Conservation (phyloP, 257 asterid species). For the Solanum rostratum region DNA sequence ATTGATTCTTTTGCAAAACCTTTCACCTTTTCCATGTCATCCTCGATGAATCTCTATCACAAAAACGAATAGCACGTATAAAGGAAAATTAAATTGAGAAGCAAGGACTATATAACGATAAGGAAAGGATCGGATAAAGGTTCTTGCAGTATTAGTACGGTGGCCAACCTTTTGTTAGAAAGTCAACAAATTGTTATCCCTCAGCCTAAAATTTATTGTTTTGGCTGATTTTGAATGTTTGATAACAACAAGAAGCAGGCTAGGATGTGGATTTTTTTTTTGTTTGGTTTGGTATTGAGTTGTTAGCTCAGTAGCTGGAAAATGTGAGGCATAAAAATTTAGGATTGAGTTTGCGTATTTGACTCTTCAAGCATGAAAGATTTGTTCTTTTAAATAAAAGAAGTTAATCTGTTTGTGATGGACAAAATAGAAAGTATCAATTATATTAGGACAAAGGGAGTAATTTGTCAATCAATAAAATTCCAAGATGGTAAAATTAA, state of each 20-base stretch:
- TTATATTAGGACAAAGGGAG: background rate
- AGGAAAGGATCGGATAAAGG: background rate
- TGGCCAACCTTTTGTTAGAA: background rate
- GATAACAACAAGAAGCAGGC: background rate
- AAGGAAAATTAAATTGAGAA: background rate
- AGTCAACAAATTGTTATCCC: background rate
- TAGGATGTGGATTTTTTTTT: too few relatives aligned
- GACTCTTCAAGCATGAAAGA: background rate
- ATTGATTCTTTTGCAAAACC: conserved; percentile 64
- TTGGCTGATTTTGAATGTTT: background rate
- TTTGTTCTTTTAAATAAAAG: background rate
- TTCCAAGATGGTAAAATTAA: background rate
- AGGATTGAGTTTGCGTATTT: background rate
- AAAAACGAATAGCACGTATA: background rate
- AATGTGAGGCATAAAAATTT: background rate
- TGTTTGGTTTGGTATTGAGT: background rate
- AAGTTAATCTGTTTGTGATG: background rate
- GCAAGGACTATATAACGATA: background rate
- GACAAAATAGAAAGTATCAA: background rate
- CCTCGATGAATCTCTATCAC: conserved; percentile 49
- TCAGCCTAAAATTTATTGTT: background rate
- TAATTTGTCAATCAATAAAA: background rate
- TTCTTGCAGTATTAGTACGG: background rate
- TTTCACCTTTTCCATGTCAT: conserved; percentile 55
- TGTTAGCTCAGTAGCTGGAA: background rate